phyloP scores from a whole-genome alignment of 352 stramenopile genomes.

The Elongisporangium prolatum region DNA sequence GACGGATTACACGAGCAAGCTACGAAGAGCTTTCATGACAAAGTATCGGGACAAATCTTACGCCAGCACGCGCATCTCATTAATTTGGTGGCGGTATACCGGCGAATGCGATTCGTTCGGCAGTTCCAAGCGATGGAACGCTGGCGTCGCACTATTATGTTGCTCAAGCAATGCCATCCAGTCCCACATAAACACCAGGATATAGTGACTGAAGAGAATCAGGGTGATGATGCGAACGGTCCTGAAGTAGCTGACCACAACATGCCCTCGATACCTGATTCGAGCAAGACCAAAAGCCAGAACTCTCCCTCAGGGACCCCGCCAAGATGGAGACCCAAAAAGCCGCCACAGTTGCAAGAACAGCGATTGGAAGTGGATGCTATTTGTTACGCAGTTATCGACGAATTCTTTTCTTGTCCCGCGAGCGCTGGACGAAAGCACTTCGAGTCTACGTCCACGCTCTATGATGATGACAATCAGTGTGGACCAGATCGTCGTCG shows the following conservation, averaged over 20 bases:
- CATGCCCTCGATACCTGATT: not conserved
- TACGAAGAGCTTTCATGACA: slow-evolving; percentile 8
- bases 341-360: not conserved
- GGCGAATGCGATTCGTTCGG: slow-evolving; percentile 14
- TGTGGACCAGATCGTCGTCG: slow-evolving; percentile 5
- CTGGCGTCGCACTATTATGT: slow-evolving; percentile 19
- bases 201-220: not conserved
- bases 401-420: slow-evolving; percentile 29
- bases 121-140: slow-evolving; percentile 23
- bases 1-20: slow-evolving; percentile 16
- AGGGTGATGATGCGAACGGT: not conserved
- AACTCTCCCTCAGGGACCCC: slow-evolving; percentile 5
- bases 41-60: slow-evolving; percentile 4
- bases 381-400: slow-evolving; percentile 38
- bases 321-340: not conserved
- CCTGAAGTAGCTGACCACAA: not conserved
- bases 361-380: slow-evolving; percentile 24
- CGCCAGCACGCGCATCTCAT: slow-evolving; percentile 23
- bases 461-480: slow-evolving; percentile 1
- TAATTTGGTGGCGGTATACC: slow-evolving; percentile 29
- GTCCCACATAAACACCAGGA: not conserved
- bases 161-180: not conserved
- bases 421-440: not conserved
- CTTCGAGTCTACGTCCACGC: not conserved
- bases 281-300: not conserved